Evolutionary conservation across 139 green algal genomes (phyloP), one percentile per base, ranked within the genome.

Genomic region (Limnomonas spitsbergensis): DNA sequence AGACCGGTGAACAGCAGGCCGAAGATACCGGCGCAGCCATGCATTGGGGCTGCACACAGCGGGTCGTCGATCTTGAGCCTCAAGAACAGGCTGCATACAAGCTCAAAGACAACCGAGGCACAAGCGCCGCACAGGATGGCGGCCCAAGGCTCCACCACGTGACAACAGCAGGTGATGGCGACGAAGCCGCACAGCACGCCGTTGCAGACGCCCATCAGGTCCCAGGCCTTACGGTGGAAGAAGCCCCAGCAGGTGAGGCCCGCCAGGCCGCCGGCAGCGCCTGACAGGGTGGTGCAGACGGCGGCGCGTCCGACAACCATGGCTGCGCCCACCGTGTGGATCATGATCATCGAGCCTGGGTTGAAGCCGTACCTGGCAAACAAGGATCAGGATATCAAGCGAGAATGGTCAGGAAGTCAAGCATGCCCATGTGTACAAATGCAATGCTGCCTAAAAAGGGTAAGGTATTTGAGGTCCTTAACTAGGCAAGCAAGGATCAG

Each of bases 71-170:
- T 78, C 14, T 73, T 77, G 4, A 87, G 61, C 70, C 75, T 66
- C 26, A 87, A 78, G 52, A 81, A 82, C 54, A 78, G 3, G 34
- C 37, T 69, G 70, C 78, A 84, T 24, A 56, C 40, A 4, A 29
- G 35, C 35, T 76, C 69, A 76, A 76, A 76, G 9, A 76, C 69
- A 53, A 42, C 9, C 68, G 78, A 91, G 31, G 83, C 89, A 24
- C 91, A 78, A 14, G 89, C 32, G 47, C 94, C 95, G 69, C 89
- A 88, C 53, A 95, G 75, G 76, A 96, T 80, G 36, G 94, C 95
- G 24, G 90, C 94, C 89, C 92, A 98, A 35, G 91, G 89, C 78
- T 94, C 85, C 29, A 93, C 38, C n/a, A 96, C 82, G 31, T 83
- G 70, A 61, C 76, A 85, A 36, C 76, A 72, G 31, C 82, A 88